Evolutionary conservation across 225 moss, liverwort and hornwort genomes (phyloP), one percentile per base, ranked within the genome.

Genomic region (Polytrichum commune): DNA sequence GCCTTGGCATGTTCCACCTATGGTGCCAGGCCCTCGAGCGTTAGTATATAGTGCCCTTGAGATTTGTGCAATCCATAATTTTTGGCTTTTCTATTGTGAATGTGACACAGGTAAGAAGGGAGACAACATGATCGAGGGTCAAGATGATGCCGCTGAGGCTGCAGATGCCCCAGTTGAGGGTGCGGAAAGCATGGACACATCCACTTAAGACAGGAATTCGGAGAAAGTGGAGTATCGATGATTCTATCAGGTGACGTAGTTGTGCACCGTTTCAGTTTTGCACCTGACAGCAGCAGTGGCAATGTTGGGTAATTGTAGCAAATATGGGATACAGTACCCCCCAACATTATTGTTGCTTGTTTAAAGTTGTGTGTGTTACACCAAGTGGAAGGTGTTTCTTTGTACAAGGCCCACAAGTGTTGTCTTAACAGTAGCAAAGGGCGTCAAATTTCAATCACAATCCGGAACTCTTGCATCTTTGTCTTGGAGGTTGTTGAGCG

Each of bases 161-260:
- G 77, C 54, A 56, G 71, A 60, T 13, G 79, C 82, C 68, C 56
- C 74, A 64, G 69, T 57, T 29, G 85, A 88, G 62, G 88, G 84
- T 57, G 67, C 76, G 2, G 92, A 88, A 62, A 90, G 76, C 57
- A 92, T 92, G 93, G 96, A 93, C 78, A 93, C 88, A 25, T 79
- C 93, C 71, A 87, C 88, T 78, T 81, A 1, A 46, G 46, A 38
- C 10, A 79, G 78, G 64, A 69, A 54, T 18, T 26, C 55, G 28
- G 23, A 55, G 79, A 81, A 74, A 83, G 71, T 78, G 78, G 55
- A 69, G 66, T 74, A 80, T 76, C 69, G 63, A 69, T 64, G 77
- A 75, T 62, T 71, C 70, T 81, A 64, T 24, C 62, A 68, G 75
- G 77, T 70, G 76, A 81, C 25, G 46, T 70, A 67, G 79, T 74